These are phyloP conservation scores for Saccharomyces paradoxus DNA, from an alignment of 805 yeast species.

Conservation along the genomic window DNA sequence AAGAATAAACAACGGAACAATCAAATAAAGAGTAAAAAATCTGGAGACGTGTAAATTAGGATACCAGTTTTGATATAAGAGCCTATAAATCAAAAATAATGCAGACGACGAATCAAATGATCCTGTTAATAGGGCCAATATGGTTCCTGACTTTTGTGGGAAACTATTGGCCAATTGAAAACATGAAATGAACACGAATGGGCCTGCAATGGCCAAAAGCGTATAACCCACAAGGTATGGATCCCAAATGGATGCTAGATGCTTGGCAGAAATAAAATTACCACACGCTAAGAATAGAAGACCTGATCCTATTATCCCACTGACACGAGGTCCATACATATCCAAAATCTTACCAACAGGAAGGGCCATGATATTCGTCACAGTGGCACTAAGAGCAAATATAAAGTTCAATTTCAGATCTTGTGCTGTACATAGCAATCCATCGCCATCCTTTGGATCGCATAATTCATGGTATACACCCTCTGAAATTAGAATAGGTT, in stretches of 20 bases:
- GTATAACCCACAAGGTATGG: conserved; percentile 69
- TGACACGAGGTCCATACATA: conserved; percentile 66
- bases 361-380: conserved; percentile 75
- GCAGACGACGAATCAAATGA: conserved; percentile 93
- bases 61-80: conserved; percentile 42
- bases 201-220: conserved; percentile 81
- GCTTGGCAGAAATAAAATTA: conserved; percentile 11
- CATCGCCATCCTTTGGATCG: conserved; percentile 7
- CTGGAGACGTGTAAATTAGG: conserved; percentile 33
- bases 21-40: conserved; percentile 60
- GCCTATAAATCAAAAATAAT: conserved; percentile 64
- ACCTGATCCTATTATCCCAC: conserved; percentile 66
- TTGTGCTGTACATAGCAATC: conserved; percentile 55
- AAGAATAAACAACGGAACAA: conserved; percentile 72
- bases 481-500: conserved; percentile 69
- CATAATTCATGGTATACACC: conserved; percentile 69
- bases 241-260: conserved; percentile 35
- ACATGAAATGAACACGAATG: conserved; percentile 82
- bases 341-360: conserved; percentile 78
- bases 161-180: conserved; percentile 85
- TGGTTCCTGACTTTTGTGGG: conserved; percentile 72
- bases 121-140: conserved; percentile 81
- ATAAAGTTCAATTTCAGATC: conserved; percentile 74
- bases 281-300: conserved; percentile 51
- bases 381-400: conserved; percentile 80